Evolutionary conservation across 2,329 filamentous ascomycete species (phyloP).

Genomic region (Cytospora paraplurivora): DNA sequence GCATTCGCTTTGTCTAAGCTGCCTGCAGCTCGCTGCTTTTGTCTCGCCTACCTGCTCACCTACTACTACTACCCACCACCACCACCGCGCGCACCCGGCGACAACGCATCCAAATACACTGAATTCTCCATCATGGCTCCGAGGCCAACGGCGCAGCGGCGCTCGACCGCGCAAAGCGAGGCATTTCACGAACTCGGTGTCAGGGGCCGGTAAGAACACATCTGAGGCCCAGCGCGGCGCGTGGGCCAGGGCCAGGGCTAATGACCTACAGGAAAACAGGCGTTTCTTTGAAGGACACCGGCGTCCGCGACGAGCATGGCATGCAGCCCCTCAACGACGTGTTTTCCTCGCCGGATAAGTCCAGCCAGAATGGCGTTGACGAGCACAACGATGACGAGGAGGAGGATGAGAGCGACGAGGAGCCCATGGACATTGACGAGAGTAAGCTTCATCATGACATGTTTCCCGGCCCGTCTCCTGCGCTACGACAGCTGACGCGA

Average conservation of each 20-base stretch:
- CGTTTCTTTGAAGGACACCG: slow-evolving; percentile 74
- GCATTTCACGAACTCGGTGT: slow-evolving; percentile 54
- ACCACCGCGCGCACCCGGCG: neutral
- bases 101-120: neutral
- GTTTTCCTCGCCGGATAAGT: slow-evolving; percentile 81
- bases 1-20: slow-evolving; percentile 9
- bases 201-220: slow-evolving; percentile 46
- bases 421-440: slow-evolving; percentile 49
- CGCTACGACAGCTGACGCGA: slow-evolving; percentile 7
- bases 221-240: neutral
- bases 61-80: no score
- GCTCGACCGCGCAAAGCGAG: slow-evolving; percentile 46
- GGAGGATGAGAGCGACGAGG: slow-evolving; percentile 42
- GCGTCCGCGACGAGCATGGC: slow-evolving; percentile 85
- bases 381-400: slow-evolving; percentile 35
- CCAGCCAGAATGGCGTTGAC: slow-evolving; percentile 37
- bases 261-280: slow-evolving; percentile 79
- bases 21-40: slow-evolving; percentile 6
- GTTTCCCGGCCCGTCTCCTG: neutral
- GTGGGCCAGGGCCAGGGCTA: neutral
- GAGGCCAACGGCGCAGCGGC: slow-evolving; percentile 40
- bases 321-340: slow-evolving; percentile 85
- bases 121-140: slow-evolving; percentile 41
- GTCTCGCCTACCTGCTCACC: slow-evolving; percentile 1
- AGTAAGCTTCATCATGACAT: slow-evolving; percentile 43